phyloP scores from a whole-genome alignment of 345 rosid genomes.

The Boechera divaricarpa region DNA sequence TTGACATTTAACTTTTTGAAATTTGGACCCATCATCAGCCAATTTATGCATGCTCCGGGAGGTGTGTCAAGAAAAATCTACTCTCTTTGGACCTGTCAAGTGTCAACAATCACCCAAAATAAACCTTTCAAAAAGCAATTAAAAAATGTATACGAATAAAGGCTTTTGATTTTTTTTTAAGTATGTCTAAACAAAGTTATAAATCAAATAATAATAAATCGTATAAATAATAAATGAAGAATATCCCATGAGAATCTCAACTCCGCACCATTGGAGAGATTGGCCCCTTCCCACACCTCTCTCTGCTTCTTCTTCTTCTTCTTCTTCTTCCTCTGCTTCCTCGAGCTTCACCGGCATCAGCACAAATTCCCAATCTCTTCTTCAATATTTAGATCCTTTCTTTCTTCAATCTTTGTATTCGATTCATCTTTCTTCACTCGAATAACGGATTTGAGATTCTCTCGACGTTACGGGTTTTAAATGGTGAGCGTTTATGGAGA shows the following conservation, averaged over 20 bases:
- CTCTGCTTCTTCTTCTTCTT: slow-evolving; percentile 7
- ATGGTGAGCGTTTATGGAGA: slow-evolving; percentile 21
- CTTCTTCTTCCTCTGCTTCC: slow-evolving; percentile 31
- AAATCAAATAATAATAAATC: background rate
- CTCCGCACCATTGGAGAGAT: slow-evolving; percentile 41
- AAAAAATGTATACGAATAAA: background rate
- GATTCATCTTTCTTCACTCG: background rate
- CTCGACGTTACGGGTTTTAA: slow-evolving; percentile 7
- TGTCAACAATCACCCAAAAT: background rate
- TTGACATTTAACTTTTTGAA: background rate
- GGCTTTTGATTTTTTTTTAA: background rate
- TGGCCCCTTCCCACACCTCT: slow-evolving; percentile 2
- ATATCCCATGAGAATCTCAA: slow-evolving; percentile 44
- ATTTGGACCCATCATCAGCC: background rate
- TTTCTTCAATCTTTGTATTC: background rate
- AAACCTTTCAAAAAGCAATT: background rate
- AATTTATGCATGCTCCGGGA: background rate
- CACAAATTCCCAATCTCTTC: slow-evolving; percentile 21
- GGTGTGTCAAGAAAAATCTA: slow-evolving; percentile 18
- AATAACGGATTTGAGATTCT: background rate
- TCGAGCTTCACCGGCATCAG: slow-evolving; percentile 27
- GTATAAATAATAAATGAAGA: slow-evolving; percentile 27
- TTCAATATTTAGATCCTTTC: slow-evolving; percentile 2
- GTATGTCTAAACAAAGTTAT: background rate
- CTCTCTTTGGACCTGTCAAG: slow-evolving; percentile 1